Evolutionary conservation across 768 basidiomycete genomes (phyloP).

Genomic region (Naematelia aurantialba): DNA sequence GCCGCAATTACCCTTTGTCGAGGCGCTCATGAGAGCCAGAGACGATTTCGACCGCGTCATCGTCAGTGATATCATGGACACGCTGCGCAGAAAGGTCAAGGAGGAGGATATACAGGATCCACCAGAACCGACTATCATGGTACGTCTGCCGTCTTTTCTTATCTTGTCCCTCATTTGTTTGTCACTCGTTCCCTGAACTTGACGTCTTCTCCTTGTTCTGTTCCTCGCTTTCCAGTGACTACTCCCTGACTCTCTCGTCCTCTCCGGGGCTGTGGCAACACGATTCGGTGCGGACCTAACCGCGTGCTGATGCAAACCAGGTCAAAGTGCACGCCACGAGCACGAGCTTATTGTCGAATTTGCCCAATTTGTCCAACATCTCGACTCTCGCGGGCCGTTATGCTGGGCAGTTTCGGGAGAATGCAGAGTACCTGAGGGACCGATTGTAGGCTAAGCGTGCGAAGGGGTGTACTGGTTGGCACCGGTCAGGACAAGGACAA

Average conservation of each 20-base stretch:
- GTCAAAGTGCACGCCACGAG: conserved; percentile 31
- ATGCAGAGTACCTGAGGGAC: background rate
- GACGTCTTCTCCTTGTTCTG: background rate
- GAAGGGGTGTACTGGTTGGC: too few relatives aligned
- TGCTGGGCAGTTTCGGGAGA: background rate
- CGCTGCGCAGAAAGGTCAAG: conserved; percentile 83
- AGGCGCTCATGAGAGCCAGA: conserved; percentile 80
- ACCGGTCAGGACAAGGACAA: too few relatives aligned
- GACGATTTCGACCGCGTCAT: conserved; percentile 86
- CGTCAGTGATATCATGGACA: conserved; percentile 87
- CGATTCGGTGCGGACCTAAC: background rate
- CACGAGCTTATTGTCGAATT: conserved; percentile 33
- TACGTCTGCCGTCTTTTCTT: conserved; percentile 14
- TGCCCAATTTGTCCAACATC: conserved; percentile 18
- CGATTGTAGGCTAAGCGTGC: background rate
- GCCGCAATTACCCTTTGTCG: conserved; percentile 85
- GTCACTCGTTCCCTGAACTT: background rate
- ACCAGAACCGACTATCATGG: conserved; percentile 50
- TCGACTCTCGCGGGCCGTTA: background rate
- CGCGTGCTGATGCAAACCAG: conserved; percentile 2
- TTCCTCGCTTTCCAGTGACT: too few relatives aligned
- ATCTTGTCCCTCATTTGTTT: background rate
- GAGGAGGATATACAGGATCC: conserved; percentile 60
- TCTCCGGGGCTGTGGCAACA: background rate
- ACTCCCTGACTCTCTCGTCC: background rate